These are phyloP conservation scores for Cyberlindnera veronae DNA, from an alignment of 805 yeast species.

Conservation along the genomic window DNA sequence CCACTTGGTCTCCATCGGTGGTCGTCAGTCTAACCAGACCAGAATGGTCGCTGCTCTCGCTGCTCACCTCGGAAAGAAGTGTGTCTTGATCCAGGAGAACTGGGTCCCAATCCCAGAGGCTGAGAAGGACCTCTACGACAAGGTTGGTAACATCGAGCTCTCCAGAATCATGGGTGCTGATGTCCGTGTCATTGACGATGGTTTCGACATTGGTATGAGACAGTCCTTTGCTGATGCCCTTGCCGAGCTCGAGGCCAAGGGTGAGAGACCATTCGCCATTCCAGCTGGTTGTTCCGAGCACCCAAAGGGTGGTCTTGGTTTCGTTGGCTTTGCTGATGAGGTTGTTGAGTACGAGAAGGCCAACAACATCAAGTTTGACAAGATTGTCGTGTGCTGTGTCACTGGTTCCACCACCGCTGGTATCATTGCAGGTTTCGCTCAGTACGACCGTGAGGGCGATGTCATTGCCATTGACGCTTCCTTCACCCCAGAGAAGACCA, in stretches of 20 bases:
- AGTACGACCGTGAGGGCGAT: constrained; percentile 17
- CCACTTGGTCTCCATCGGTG: constrained; percentile 19
- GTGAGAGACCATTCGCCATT: constrained; percentile 15
- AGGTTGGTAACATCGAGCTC: constrained; percentile 19
- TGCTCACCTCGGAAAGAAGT: constrained; percentile 19
- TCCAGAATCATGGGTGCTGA: constrained; percentile 21
- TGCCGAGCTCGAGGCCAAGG: constrained; percentile 13
- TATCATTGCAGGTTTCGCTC: constrained; percentile 19
- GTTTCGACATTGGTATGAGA: constrained; percentile 20
- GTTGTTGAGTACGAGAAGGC: constrained; percentile 14
- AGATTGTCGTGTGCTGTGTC: constrained; percentile 19
- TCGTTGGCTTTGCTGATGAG: constrained; percentile 18
- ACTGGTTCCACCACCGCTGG: constrained; percentile 21
- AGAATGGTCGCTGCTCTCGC: constrained; percentile 20
- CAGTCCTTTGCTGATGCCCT: constrained; percentile 16
- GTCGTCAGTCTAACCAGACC: constrained; percentile 19
- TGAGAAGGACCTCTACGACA: constrained; percentile 18
- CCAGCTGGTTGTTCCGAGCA: constrained; percentile 21
- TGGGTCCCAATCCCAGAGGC: constrained; percentile 22
- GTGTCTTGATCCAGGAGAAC: constrained; percentile 20
- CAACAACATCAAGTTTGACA: constrained; percentile 14
- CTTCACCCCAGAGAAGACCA: constrained; percentile 19
- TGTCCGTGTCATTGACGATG: constrained; percentile 19
- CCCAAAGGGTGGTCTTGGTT: constrained; percentile 19
- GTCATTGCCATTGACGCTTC: constrained; percentile 21